Base-by-base conservation (phyloP, 192 early-diverging fungal genomes). In the Blastocladiella britannica region DNA sequence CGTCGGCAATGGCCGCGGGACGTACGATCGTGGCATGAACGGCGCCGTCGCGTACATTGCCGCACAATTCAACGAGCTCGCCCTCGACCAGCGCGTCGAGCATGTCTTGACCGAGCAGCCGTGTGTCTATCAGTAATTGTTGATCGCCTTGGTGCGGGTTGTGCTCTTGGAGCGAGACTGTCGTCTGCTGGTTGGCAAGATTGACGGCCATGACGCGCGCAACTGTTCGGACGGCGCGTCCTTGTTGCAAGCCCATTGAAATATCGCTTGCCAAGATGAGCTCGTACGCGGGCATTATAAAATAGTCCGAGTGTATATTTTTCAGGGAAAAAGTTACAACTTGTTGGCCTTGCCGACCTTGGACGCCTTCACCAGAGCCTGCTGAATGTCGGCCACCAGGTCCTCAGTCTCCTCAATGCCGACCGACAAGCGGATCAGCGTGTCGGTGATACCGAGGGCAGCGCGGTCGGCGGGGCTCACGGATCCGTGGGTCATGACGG, bases 401-500 rank as follows among this genome's bases (percentile, higher is more conserved):
- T 97, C 94, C 55, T 84, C 81, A 27, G 71, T 72, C 58, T 91
- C 88, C 75, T 97, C 94, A 43, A 95, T 79, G 58, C 94, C 94
- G n/a, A 91, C 81, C 18, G 84, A 87, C 56, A 95, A 63, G 55
- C 94, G 77, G 64, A 97, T 86, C 53, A 97, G 79, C 61, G 81
- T 89, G 56, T 93, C 92, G 26, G 90, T 89, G 60, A 96, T 88
- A 37, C 92, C 94, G 27, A 98, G 67, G 27, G 70, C 71, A 22
- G 71, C 70, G 57, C 92, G 77, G 61, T 86, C 86, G 68, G 91
- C 94, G 53, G 87, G 79, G 5, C 80, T 79, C 60, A 98, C 72
- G 0, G 84, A 79, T 28, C 86, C 92, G 60, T 98, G 94, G 20
- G 94, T 98, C 92, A 98, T 98, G 55, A 86, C 76, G 5, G 86